Evolutionary conservation across 164 flowering plant species (phyloP), one percentile per base, ranked within the genome.

Genomic region (Dillenia turbinata): DNA sequence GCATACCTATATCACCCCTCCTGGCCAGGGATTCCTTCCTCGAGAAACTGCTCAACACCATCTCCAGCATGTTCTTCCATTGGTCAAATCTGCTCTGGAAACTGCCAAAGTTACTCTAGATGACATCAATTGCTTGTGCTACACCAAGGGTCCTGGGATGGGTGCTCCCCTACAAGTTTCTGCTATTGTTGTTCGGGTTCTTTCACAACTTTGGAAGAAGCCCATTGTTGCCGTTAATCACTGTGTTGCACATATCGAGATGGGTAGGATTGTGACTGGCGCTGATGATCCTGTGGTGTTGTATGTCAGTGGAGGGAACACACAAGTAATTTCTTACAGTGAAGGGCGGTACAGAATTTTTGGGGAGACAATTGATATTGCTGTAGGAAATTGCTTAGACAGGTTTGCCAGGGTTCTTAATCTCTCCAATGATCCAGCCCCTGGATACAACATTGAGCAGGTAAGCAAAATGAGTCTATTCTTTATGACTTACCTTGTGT

Each of bases 121-220:
- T 24, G 83, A 79, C n/a, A 79, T 93, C 52, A 96, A 93, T 57
- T 93, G 98, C 72, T 74, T 93, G n/a, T 93, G 97, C 69, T 93
- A 93, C 77, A 93, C 98, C 33, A 90, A 87, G 67, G 98, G 98
- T 26, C 98, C 98, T 0, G 98, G 98, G 45, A 93, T 93, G 98
- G 98, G 98, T n/a, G 97, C 90, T 0, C 98, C 96, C 2, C 73
- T 92, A 10, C 96, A 93, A 66, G 94, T 93, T 15, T 56, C 96
- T 16, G 96, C 96, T 3, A 60, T 89, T 54, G 97, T 83, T 45
- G 80, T 90, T 16, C 78, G 98, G 26, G 78, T 90, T 44, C 86
- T 93, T 51, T 85, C 97, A 2, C 90, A 77, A 69, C 73, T 88
- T 22, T 93, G 98, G 97, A 83, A 81, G 67, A 93, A 90, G 71